A percentile compares a stretch with the other conserved stretches of the same genome.
Evolutionary conservation across 257 asterid genomes (phyloP).

Genomic region (Solanum chilense): DNA sequence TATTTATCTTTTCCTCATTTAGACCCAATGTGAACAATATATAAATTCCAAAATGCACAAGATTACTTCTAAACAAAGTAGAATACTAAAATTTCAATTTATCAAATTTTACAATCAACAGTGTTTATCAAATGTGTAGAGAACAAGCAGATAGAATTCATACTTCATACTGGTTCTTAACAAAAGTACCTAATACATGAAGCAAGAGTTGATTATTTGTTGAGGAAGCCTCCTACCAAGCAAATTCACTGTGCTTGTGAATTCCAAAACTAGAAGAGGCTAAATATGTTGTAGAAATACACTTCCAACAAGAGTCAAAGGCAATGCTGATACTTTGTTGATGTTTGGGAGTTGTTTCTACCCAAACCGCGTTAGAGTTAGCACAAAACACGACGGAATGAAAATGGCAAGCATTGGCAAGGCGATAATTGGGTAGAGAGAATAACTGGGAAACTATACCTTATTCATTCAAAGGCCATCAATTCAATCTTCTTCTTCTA

Average conservation of each 20-base stretch:
- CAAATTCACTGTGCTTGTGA: neutral
- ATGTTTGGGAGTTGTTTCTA: neutral
- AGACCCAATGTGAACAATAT: neutral
- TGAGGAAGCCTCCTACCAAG: neutral
- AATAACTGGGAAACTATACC: neutral
- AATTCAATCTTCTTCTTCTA: constrained; percentile 25
- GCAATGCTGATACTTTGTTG: neutral
- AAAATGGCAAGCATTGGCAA: neutral
- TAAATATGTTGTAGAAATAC: neutral
- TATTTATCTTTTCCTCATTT: neutral
- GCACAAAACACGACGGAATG: neutral
- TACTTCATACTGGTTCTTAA: neutral
- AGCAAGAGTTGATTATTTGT: neutral
- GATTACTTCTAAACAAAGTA: neutral
- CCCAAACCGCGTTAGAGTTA: neutral
- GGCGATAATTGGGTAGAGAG: neutral
- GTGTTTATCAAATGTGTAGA: neutral
- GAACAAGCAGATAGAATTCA: neutral
- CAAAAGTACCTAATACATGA: neutral
- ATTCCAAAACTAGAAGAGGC: neutral
- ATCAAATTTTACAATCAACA: neutral
- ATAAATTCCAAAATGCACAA: neutral
- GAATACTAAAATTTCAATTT: neutral
- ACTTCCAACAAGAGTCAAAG: neutral
- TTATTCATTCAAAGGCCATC: neutral